Base-by-base conservation (phyloP, 2,329 filamentous ascomycete genomes). In the Botrytis elliptica region DNA sequence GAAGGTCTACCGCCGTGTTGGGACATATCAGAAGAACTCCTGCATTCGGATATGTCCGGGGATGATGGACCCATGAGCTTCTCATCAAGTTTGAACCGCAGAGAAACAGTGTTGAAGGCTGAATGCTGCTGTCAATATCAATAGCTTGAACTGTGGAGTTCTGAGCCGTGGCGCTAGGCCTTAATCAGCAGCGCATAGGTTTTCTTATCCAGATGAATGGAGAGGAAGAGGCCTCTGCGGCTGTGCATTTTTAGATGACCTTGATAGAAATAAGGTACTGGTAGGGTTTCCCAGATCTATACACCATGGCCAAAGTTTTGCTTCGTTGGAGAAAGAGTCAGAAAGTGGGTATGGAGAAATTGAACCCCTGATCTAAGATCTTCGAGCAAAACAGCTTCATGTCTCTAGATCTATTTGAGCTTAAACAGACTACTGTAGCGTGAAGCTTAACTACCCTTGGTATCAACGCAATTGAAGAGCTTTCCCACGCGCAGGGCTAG, bases 111-210 rank as follows among this genome's bases (percentile, higher is more conserved):
- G 25, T 63, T 18, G 60, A 63, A 57, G 60, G 59, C 36, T 42
- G 36, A 63, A 63, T 63, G 60, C 60, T 63, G 60, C 60, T 63
- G 60, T 36, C 60, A 63, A 63, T 16, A 40, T n/a, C 22, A 63
- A 12, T 63, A 63, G 60, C 60, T 42, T 42, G 38, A 63, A 63
- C 25, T 63, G 60, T 42, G 60, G 36, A n/a, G 60, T 63, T n/a
- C 60, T 63, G 22, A 42, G 38, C 38, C 38, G 57, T 59, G 36
- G 60, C 25, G 14, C 60, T 63, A 63, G 36, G 33, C 60, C 36
- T 63, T 42, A 22, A n/a, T 63, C 38, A 40, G 36, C 60, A 42
- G 60, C 60, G 38, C 12, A 36, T 63, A 63, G 20, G 22, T n/a
- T 63, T 63, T 42, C 38, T 42, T 36, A n/a, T 63, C 25, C 60